Evolutionary conservation across 306 rosid genomes (phyloP).

Genomic region (Dryas alaskensis): DNA sequence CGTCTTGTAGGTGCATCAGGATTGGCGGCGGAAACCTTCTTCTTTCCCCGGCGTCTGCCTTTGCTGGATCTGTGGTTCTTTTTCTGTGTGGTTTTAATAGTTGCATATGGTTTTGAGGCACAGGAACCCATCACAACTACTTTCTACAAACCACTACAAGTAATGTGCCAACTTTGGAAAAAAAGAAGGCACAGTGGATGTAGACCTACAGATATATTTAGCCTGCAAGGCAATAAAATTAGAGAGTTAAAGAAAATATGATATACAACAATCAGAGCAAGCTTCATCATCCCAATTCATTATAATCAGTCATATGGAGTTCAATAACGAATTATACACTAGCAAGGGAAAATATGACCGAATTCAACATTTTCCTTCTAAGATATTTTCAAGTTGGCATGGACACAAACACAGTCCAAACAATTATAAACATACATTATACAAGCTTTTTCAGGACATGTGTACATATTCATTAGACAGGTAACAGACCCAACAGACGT

Average conservation of each 20-base stretch:
- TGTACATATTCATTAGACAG: background rate
- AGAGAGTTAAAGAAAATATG: background rate
- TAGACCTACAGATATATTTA: background rate
- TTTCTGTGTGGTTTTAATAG: slow-evolving; percentile 21
- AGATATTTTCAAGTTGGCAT: background rate
- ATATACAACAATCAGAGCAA: background rate
- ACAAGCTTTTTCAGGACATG: background rate
- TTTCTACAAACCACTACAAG: background rate
- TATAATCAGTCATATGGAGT: background rate
- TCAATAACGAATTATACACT: background rate
- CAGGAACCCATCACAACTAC: slow-evolving; percentile 63
- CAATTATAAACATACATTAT: background rate
- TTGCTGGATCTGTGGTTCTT: slow-evolving; percentile 32
- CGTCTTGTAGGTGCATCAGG: slow-evolving; percentile 46
- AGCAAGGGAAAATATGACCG: background rate
- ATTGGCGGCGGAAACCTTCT: slow-evolving; percentile 29
- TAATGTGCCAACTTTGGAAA: background rate
- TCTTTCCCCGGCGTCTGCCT: slow-evolving; percentile 40
- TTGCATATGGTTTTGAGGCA: slow-evolving; percentile 49
- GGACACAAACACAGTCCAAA: background rate
- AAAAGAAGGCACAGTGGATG: slow-evolving; percentile 3
- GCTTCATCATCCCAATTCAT: background rate
- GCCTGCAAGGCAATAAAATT: background rate
- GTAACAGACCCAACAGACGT: background rate
- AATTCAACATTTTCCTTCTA: background rate